Evolutionary conservation across 2,329 filamentous ascomycete genomes (phyloP), one percentile per base, ranked within the genome.

Genomic region (Trichoderma polysporum): DNA sequence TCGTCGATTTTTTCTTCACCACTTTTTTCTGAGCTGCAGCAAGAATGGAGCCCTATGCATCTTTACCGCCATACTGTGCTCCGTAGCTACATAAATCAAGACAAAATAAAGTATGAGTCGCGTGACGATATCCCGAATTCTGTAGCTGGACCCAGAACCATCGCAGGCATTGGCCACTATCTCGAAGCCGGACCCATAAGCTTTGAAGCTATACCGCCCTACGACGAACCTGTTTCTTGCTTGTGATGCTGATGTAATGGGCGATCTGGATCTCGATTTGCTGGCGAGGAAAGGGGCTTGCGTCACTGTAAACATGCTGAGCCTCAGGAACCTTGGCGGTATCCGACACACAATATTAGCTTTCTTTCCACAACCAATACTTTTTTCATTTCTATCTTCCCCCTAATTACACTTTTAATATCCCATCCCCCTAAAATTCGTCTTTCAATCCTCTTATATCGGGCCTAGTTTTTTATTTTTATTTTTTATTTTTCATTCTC

Each of bases 221-320:
- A 59, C 13, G 25, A 22, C 39, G 19, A 54, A 33, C n/a, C 29
- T 53, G 19, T 31, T 15, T 19, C 22, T 61, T 29, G 59, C 59
- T 62, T 53, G 59, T 62, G 59, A 64, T 54, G 61, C 61, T 64
- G 50, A 56, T 64, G 39, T 64, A 54, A 64, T 56, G n/a, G 29
- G 10, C 25, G 3, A 27, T 56, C 50, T 45, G 19, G 29, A 35
- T 31, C 29, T 25, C 39, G 22, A 57, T 65, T 45, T 53, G 49
- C 35, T 35, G 29, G 22, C 19, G 50, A 29, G 33, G 49, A 64
- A 47, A 35, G 50, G 61, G 61, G 61, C 50, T 66, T 66, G 64
- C 64, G 64, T 66, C 64, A 66, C 64, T 66, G 64, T 19, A 60
- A 45, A 37, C 17, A 17, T 33, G 45, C 50, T 31, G 27, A 25